Evolutionary conservation across 495 filamentous ascomycete genomes (phyloP).

Genomic region (Neohortaea acidophila): DNA sequence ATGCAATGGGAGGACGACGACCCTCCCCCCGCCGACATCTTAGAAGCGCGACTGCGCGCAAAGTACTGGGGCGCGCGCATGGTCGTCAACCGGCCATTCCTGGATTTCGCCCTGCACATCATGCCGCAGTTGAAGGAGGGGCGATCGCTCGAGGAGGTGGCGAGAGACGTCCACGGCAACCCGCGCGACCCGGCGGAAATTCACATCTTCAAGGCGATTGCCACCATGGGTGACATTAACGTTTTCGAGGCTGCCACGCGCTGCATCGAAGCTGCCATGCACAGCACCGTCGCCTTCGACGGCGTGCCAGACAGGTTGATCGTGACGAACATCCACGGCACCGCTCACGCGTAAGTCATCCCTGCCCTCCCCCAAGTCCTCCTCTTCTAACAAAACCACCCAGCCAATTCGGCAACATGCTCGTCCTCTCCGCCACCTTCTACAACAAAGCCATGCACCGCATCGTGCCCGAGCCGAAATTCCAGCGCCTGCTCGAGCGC

Average conservation of each 20-base stretch:
- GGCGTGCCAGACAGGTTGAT: slow-evolving; percentile 46
- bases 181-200: slow-evolving; percentile 12
- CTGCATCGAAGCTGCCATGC: slow-evolving; percentile 59
- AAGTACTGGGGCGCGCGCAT: slow-evolving; percentile 90
- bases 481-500: slow-evolving; percentile 40
- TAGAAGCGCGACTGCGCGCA: slow-evolving; percentile 69
- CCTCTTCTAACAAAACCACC: slow-evolving; percentile 1
- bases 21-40: slow-evolving; percentile 56
- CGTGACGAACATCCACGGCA: slow-evolving; percentile 89
- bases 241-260: slow-evolving; percentile 30
- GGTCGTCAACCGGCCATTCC: slow-evolving; percentile 72
- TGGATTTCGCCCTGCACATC: slow-evolving; percentile 48
- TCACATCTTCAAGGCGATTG: slow-evolving; percentile 16
- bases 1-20: slow-evolving; percentile 49
- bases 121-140: slow-evolving; percentile 11
- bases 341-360: slow-evolving; percentile 79
- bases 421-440: slow-evolving; percentile 71
- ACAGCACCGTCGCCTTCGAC: slow-evolving; percentile 78
- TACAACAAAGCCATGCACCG: slow-evolving; percentile 38
- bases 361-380: background rate
- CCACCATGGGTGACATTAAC: slow-evolving; percentile 14
- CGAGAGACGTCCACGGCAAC: slow-evolving; percentile 11
- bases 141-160: slow-evolving; percentile 3
- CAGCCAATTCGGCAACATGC: slow-evolving; percentile 93
- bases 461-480: slow-evolving; percentile 34